Evolutionary conservation across 169 alveolate genomes (phyloP).

Genomic region (Babesia ovata): DNA sequence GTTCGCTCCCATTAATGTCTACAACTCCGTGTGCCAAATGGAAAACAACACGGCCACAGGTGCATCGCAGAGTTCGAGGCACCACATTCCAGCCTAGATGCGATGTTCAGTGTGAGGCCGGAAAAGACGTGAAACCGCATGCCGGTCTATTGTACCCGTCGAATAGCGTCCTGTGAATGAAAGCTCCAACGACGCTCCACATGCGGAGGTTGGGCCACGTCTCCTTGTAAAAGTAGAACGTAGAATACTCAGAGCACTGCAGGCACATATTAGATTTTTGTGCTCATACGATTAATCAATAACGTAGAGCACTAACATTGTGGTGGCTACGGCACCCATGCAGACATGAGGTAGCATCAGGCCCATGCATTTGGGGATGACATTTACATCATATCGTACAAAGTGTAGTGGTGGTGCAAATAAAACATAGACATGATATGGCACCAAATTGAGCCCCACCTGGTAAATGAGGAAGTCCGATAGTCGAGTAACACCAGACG

Average conservation of each 20-base stretch:
- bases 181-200: conserved; percentile 65
- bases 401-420: background rate
- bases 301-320: too few relatives aligned
- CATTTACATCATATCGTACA: too few relatives aligned
- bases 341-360: too few relatives aligned
- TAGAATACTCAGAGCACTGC: conserved; percentile 78
- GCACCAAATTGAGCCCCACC: conserved; percentile 36
- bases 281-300: background rate
- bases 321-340: too few relatives aligned
- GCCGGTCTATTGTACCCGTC: background rate
- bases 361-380: too few relatives aligned
- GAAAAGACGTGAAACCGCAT: conserved; percentile 2
- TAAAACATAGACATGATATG: background rate
- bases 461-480: conserved; percentile 88
- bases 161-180: conserved; percentile 73
- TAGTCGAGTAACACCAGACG: conserved; percentile 88
- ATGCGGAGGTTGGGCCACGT: conserved; percentile 75
- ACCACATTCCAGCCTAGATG: too few relatives aligned
- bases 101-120: background rate
- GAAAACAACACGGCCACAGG: too few relatives aligned
- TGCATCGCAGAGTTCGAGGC: too few relatives aligned
- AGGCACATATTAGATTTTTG: conserved; percentile 1
- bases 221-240: conserved; percentile 71
- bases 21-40: too few relatives aligned
- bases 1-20: too few relatives aligned